Base-by-base conservation (phyloP, 768 basidiomycete genomes). In the Hericium erinaceus region DNA sequence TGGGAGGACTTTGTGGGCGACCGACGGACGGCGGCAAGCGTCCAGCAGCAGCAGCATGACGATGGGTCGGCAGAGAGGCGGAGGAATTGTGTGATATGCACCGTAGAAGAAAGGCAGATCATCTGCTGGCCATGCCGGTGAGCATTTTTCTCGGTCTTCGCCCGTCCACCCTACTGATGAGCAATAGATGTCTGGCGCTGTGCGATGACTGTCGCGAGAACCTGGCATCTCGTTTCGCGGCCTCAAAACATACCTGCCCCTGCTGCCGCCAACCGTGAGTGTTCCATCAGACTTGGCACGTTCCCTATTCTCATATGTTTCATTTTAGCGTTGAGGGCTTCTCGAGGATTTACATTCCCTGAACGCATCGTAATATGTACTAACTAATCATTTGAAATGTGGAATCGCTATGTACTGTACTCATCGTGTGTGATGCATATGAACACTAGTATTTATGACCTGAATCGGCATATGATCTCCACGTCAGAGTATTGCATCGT, bases 91-190 rank as follows among this genome's bases (percentile, higher is more conserved):
- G 87, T 91, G 5, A 77, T 91, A 52, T 91, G 88, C 63, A 87
- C 82, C 26, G 72, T 73, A n/a, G 84, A 84, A 57, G 72, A 77
- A 26, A 72, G 88, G 52, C 81, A 86, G 65, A 78, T 91, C 57
- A 87, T 91, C 53, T 90, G 87, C 64, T 91, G 88, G 88, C 88
- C 88, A n/a, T 90, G 88, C 67, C 80, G 88, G 85, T 87, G 57
- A 64, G 78, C 66, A 37, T 13, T 22, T 46, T n/a, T 10, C 7
- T 46, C 41, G 3, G n/a, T 8, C 9, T 7, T n/a, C 15, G 16
- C 16, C n/a, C 11, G 9, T 22, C 33, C 39, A 12, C 48, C 11
- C 24, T 18, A 37, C 33, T 49, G 50, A 28, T 12, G 39, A 52
- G 41, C 52, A 0, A 33, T 50, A 68, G 68, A 46, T 70, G 85